A percentile compares a stretch with the other conserved stretches of the same genome.
Evolutionary conservation across 257 asterid genomes (phyloP).

Genomic region (Capsicum pubescens): DNA sequence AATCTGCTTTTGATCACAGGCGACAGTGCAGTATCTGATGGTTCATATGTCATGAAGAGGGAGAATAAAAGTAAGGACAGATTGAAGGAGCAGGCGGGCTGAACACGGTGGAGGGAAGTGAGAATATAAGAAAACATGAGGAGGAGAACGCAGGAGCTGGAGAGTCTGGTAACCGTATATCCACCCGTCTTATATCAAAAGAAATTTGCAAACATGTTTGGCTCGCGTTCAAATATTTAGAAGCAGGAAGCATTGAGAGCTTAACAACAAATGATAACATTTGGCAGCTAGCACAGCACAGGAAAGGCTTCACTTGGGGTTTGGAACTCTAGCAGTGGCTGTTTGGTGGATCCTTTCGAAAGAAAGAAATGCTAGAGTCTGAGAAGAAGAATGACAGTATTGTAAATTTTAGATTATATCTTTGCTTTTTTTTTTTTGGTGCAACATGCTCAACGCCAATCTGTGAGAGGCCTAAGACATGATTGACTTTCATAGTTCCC

Average conservation of each 20-base stretch:
- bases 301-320: background rate
- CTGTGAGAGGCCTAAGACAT: constrained; percentile 1
- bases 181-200: constrained; percentile 10
- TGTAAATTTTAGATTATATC: background rate
- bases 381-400: constrained; percentile 3
- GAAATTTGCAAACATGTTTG: constrained; percentile 12
- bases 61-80: background rate
- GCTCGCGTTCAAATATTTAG: background rate
- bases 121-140: constrained; percentile 5
- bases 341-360: background rate
- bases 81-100: constrained; percentile 3
- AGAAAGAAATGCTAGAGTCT: constrained; percentile 5
- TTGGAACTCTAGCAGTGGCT: background rate
- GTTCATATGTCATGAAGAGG: constrained; percentile 1
- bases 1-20: background rate
- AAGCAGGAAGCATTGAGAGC: background rate
- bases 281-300: constrained; percentile 3
- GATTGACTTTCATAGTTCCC: background rate
- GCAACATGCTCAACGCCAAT: background rate
- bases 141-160: constrained; percentile 16
- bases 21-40: background rate
- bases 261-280: constrained; percentile 15
- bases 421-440: background rate
- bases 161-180: background rate
- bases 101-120: background rate